These are phyloP conservation scores for Candida anutae DNA, from an alignment of 1,139 yeast species.

Conservation along the genomic window DNA sequence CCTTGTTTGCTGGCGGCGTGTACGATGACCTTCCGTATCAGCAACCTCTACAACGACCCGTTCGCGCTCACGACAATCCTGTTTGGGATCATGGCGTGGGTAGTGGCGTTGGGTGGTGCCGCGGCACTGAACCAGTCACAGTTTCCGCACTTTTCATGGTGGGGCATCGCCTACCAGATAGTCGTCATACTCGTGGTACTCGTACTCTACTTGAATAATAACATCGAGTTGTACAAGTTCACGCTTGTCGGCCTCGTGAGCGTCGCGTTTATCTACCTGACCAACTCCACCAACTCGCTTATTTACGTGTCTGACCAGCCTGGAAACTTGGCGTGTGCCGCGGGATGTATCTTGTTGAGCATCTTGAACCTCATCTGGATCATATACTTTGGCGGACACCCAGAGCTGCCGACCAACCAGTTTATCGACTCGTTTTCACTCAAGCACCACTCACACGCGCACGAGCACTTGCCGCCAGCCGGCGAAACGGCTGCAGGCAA, in stretches of 20 bases:
- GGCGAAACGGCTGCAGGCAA: constrained; percentile 12
- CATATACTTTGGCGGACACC: constrained; percentile 78
- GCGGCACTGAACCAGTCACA: constrained; percentile 45
- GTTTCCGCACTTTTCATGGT: constrained; percentile 89
- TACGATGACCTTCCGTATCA: constrained; percentile 32
- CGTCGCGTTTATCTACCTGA: constrained; percentile 70
- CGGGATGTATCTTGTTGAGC: constrained; percentile 80
- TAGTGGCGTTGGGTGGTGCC: constrained; percentile 81
- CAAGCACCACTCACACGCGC: constrained; percentile 19
- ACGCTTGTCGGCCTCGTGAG: constrained; percentile 51
- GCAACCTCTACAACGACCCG: constrained; percentile 59
- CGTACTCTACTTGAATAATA: constrained; percentile 56
- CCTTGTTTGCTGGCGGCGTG: too few relatives aligned
- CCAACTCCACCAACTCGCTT: constrained; percentile 74
- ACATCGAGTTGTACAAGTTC: constrained; percentile 64
- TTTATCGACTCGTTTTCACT: constrained; percentile 71
- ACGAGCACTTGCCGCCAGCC: constrained; percentile 19
- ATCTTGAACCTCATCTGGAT: constrained; percentile 80
- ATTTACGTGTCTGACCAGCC: constrained; percentile 60
- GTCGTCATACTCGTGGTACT: constrained; percentile 49
- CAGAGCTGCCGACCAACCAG: constrained; percentile 70
- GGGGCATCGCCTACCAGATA: constrained; percentile 89
- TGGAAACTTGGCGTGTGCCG: constrained; percentile 78
- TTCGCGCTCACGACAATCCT: constrained; percentile 63
- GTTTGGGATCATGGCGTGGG: constrained; percentile 65